phyloP scores from a whole-genome alignment of 768 basidiomycete genomes.

The Lenzites betulinus region DNA sequence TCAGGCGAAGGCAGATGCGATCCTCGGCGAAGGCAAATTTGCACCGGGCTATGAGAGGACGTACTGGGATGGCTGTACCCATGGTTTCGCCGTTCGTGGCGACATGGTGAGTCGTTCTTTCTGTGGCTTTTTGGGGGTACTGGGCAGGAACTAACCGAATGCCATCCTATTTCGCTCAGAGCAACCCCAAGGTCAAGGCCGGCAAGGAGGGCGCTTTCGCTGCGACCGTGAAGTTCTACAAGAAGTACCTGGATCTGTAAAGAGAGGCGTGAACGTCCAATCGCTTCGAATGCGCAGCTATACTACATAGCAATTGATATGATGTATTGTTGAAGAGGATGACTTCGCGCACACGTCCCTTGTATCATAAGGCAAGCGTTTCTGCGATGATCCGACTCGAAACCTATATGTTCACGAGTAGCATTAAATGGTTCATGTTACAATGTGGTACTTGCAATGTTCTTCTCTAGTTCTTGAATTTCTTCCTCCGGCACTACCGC shows the following conservation, averaged over 20 bases:
- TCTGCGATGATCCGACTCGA: no score
- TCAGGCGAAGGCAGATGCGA: constrained; percentile 38
- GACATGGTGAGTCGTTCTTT: constrained; percentile 25
- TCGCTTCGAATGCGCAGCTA: no score
- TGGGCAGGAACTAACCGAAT: background rate
- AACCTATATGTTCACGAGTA: no score
- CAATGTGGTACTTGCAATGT: constrained; percentile 1
- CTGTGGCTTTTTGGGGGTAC: background rate
- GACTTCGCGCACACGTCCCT: no score
- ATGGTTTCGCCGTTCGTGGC: constrained; percentile 44
- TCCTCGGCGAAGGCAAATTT: constrained; percentile 41
- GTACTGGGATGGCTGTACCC: constrained; percentile 32
- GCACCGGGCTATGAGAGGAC: constrained; percentile 40
- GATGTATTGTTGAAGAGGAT: no score
- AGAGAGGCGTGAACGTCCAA: no score
- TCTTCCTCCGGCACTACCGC: background rate
- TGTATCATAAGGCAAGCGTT: no score
- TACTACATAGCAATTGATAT: no score
- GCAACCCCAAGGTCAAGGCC: constrained; percentile 21
- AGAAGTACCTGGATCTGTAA: constrained; percentile 29
- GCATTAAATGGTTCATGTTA: background rate
- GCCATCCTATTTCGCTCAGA: background rate
- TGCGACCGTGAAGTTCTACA: constrained; percentile 38
- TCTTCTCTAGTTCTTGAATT: constrained; percentile 7
- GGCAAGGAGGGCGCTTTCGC: constrained; percentile 46